Conservation (phyloP, 2,329 filamentous ascomycete species). For the Pyrenophora graminea region DNA sequence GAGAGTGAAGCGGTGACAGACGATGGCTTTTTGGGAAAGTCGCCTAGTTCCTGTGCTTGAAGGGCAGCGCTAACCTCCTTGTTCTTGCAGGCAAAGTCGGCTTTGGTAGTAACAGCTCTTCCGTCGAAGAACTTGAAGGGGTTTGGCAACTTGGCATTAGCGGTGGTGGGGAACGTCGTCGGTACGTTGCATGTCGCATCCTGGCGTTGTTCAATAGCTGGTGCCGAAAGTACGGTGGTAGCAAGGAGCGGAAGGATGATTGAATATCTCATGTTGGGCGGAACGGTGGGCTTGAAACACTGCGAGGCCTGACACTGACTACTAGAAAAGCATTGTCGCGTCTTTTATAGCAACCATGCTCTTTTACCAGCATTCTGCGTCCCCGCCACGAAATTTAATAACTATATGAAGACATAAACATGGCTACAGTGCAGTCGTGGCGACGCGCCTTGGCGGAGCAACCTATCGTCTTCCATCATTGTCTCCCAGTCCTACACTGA, state of each 20-base stretch:
- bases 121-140: slow-evolving; percentile 48
- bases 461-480: not conserved
- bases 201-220: slow-evolving; percentile 38
- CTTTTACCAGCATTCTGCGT: slow-evolving; percentile 16
- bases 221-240: slow-evolving; percentile 35
- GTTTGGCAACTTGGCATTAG: slow-evolving; percentile 43
- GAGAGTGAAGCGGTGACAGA: slow-evolving; percentile 40
- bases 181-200: slow-evolving; percentile 34
- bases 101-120: slow-evolving; percentile 40
- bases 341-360: slow-evolving; percentile 19
- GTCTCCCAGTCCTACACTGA: not conserved
- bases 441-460: slow-evolving; percentile 28
- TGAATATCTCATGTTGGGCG: slow-evolving; percentile 40
- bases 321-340: not conserved
- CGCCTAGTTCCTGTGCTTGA: slow-evolving; percentile 46
- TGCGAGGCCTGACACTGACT: slow-evolving; percentile 10
- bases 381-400: slow-evolving; percentile 30
- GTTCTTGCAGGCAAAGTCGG: slow-evolving; percentile 45
- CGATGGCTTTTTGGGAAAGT: slow-evolving; percentile 43
- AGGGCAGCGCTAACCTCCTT: slow-evolving; percentile 43
- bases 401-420: slow-evolving; percentile 30
- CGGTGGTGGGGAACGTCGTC: slow-evolving; percentile 35
- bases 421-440: slow-evolving; percentile 36
- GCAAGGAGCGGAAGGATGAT: slow-evolving; percentile 37
- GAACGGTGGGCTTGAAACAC: slow-evolving; percentile 6